These are phyloP conservation scores for Herpetomonas tarakana DNA, from an alignment of 208 protist genomes.

Conservation along the genomic window DNA sequence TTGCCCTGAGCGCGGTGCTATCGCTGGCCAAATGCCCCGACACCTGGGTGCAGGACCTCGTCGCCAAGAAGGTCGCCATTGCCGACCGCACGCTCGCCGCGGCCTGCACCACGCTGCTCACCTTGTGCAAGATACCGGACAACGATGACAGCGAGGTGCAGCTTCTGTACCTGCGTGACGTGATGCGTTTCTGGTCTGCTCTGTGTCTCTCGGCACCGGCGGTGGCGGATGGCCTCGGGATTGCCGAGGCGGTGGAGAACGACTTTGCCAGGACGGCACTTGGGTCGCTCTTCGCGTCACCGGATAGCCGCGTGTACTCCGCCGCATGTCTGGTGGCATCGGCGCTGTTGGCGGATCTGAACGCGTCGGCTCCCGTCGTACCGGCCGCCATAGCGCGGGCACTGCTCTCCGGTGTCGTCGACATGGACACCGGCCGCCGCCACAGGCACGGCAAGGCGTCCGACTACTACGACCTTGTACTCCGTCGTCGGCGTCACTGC, in stretches of 20 bases:
- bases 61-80: constrained; percentile 31
- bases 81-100: constrained; percentile 29
- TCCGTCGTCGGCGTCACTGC: constrained; percentile 2
- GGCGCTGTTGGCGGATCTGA: constrained; percentile 27
- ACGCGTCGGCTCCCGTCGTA: constrained; percentile 10
- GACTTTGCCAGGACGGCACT: constrained; percentile 51
- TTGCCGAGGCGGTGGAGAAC: constrained; percentile 30
- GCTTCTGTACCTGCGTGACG: constrained; percentile 51
- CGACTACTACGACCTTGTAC: neutral
- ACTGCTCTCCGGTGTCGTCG: neutral
- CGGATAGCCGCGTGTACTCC: constrained; percentile 53
- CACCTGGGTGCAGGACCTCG: constrained; percentile 50
- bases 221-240: constrained; percentile 31
- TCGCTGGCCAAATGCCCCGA: constrained; percentile 72
- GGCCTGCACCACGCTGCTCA: constrained; percentile 53
- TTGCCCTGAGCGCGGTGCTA: constrained; percentile 55
- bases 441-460: neutral
- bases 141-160: constrained; percentile 62
- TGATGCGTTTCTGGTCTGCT: constrained; percentile 58
- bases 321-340: constrained; percentile 42
- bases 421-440: neutral
- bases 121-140: constrained; percentile 76
- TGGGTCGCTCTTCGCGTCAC: constrained; percentile 50
- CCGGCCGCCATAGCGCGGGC: constrained; percentile 8
- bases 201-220: constrained; percentile 36